These are phyloP conservation scores for Niveomyces coronatus DNA, from an alignment of 2,329 filamentous ascomycete genomes.

Conservation along the genomic window DNA sequence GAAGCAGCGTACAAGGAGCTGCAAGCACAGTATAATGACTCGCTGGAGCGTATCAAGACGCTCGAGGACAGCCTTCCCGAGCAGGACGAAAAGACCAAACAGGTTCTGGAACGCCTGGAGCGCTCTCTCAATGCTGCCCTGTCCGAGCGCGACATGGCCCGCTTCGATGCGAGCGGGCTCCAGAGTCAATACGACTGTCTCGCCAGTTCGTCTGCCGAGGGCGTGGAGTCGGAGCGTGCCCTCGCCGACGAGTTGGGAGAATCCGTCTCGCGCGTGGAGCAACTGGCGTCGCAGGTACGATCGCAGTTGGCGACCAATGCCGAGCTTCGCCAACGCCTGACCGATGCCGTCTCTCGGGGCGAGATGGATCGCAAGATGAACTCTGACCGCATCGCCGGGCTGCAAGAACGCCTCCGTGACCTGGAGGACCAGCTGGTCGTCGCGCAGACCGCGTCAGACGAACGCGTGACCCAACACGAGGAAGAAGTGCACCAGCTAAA, in stretches of 20 bases:
- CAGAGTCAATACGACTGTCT: constrained; percentile 50
- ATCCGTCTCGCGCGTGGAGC: constrained; percentile 68
- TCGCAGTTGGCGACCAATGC: constrained; percentile 72
- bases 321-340: constrained; percentile 63
- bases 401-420: constrained; percentile 69
- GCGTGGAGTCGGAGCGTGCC: constrained; percentile 49
- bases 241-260: constrained; percentile 61
- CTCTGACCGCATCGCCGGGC: constrained; percentile 68
- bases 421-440: constrained; percentile 77
- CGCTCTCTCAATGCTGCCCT: constrained; percentile 58
- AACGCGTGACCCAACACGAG: constrained; percentile 72
- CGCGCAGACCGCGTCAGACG: constrained; percentile 80
- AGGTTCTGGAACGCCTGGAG: constrained; percentile 56
- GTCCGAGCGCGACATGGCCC: constrained; percentile 62
- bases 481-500: constrained; percentile 69
- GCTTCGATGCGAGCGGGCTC: constrained; percentile 52
- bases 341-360: constrained; percentile 70
- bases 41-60: constrained; percentile 54
- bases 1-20: constrained; percentile 66
- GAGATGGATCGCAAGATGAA: constrained; percentile 76
- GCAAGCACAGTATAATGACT: constrained; percentile 58
- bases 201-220: constrained; percentile 43
- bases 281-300: constrained; percentile 68
- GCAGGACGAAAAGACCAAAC: constrained; percentile 47
- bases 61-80: constrained; percentile 42